phyloP scores from a whole-genome alignment of 179 eudicot genomes.

The Dionaea muscipula region DNA sequence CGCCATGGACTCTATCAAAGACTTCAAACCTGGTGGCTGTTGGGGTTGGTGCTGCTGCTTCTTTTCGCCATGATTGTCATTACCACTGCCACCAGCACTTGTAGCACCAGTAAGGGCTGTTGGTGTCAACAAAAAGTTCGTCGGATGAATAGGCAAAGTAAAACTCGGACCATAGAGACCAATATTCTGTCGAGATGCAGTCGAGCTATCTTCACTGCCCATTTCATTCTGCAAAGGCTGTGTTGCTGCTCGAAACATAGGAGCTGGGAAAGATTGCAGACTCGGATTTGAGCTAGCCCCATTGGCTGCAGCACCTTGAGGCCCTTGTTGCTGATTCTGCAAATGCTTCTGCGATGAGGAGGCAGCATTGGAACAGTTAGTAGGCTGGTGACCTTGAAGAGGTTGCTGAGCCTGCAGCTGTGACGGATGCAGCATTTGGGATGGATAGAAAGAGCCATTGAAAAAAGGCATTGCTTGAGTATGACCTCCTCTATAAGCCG shows the following conservation, averaged over 20 bases:
- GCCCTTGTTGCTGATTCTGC: slow-evolving; percentile 50
- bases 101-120: slow-evolving; percentile 26
- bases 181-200: slow-evolving; percentile 45
- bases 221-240: slow-evolving; percentile 36
- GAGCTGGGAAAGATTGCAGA: slow-evolving; percentile 37
- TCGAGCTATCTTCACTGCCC: slow-evolving; percentile 70
- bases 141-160: slow-evolving; percentile 59
- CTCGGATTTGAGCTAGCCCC: slow-evolving; percentile 31
- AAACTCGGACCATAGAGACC: slow-evolving; percentile 62
- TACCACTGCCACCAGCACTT: slow-evolving; percentile 15
- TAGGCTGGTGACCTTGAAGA: slow-evolving; percentile 37
- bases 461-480: slow-evolving; percentile 69
- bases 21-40: slow-evolving; percentile 30
- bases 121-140: slow-evolving; percentile 56
- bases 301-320: slow-evolving; percentile 27
- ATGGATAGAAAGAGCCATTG: slow-evolving; percentile 69
- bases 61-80: slow-evolving; percentile 44
- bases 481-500: slow-evolving; percentile 60
- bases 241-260: slow-evolving; percentile 34
- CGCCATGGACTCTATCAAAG: slow-evolving; percentile 26
- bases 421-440: slow-evolving; percentile 82
- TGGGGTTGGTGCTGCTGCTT: slow-evolving; percentile 56
- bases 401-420: slow-evolving; percentile 57
- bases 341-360: slow-evolving; percentile 80
- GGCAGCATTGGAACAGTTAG: slow-evolving; percentile 42